phyloP scores from a whole-genome alignment of 495 filamentous ascomycete genomes.

The Hypoxylon cercidicola region DNA sequence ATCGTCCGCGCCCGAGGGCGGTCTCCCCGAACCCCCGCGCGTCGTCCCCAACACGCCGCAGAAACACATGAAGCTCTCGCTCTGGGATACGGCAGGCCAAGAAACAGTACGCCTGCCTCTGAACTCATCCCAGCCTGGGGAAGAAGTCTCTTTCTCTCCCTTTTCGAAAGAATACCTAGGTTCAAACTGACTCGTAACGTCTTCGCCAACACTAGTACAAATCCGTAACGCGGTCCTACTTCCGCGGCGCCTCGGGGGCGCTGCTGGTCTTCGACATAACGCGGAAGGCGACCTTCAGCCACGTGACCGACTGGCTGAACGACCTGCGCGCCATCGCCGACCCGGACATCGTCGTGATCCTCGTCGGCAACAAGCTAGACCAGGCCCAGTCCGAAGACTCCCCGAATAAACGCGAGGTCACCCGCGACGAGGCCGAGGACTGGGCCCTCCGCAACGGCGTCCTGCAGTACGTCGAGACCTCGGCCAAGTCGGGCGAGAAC shows the following conservation, averaged over 20 bases:
- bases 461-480: slow-evolving; percentile 93
- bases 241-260: slow-evolving; percentile 90
- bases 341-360: slow-evolving; percentile 88
- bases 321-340: slow-evolving; percentile 94
- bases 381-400: slow-evolving; percentile 61
- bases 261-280: slow-evolving; percentile 96
- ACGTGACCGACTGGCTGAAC: slow-evolving; percentile 89
- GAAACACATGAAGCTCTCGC: slow-evolving; percentile 77
- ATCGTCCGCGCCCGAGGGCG: slow-evolving; percentile 44
- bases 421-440: slow-evolving; percentile 79
- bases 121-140: too few species aligned
- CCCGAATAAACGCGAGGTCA: slow-evolving; percentile 78
- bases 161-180: too few species aligned
- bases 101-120: slow-evolving; percentile 68
- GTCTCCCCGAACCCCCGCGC: slow-evolving; percentile 52
- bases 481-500: slow-evolving; percentile 90
- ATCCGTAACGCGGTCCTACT: slow-evolving; percentile 93
- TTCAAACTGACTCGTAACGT: slow-evolving; percentile 5
- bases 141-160: too few species aligned
- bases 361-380: slow-evolving; percentile 96
- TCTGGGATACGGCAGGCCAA: slow-evolving; percentile 98
- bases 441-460: slow-evolving; percentile 88
- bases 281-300: slow-evolving; percentile 81
- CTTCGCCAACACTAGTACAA: slow-evolving; percentile 66
- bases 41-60: slow-evolving; percentile 53